Base-by-base conservation (phyloP, 108 stramenopile species). In the Cyclotella cryptica region DNA sequence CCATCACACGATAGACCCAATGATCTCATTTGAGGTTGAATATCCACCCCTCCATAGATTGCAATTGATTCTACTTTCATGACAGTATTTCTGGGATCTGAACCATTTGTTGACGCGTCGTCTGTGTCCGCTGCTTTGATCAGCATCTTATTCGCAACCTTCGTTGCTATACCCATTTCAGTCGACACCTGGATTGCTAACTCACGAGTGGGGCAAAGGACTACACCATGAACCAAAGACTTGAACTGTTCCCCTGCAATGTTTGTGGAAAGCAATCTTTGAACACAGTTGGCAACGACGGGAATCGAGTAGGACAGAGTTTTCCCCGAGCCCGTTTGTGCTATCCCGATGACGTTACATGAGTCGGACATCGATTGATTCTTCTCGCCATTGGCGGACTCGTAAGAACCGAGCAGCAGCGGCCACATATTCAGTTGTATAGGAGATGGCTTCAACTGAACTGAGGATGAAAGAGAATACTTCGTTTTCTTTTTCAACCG, bases 201-300 rank as follows among this genome's bases (percentile, higher is more conserved):
- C 75, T 94, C 93, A 21, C 91, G 63, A 19, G 93, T 94, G 0
- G 93, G 93, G 11, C 88, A 88, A 4, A 94, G 54, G 17, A 94
- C 81, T 47, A 90, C 24, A n/a, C 77, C 79, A n/a, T 78, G 54
- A 6, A 77, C 75, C 13, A 35, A 64, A 24, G 29, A 51, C 13
- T 42, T 40, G 11, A 43, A 1, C 27, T 39, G 14, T 15, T 63
- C 26, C 19, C 79, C 13, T 58, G 46, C 8, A 2, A 3, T 14
- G 24, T 41, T 24, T 26, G 43, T 19, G 10, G 45, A 43, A 55
- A 72, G 61, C 15, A 76, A 47, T 42, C 28, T 70, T 17, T 59
- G 61, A 62, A 65, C 19, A 42, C 69, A 70, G 28, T 49, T 28
- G 3, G 68, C 47, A 14, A 90, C 26, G 18, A 88, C 47, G 8